A percentile compares a stretch with the other conserved stretches of the same genome.
These are phyloP conservation scores for Lasiodiplodia gonubiensis DNA, from an alignment of 2,329 filamentous ascomycete species.

Conservation along the genomic window DNA sequence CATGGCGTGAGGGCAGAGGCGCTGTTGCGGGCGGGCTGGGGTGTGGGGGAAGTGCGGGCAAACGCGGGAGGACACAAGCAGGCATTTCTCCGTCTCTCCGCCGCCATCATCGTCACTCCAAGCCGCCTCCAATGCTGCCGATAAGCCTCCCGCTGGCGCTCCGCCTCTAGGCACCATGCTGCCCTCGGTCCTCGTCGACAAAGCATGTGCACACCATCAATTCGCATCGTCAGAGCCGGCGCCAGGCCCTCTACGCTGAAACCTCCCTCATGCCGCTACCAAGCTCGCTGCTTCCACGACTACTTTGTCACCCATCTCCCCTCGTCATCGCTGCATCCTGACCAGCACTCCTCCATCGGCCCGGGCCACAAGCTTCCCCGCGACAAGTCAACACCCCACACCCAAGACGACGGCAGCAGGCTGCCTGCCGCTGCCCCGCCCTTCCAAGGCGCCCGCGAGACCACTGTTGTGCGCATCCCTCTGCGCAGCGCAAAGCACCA, in stretches of 20 bases:
- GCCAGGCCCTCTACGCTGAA: slow-evolving; percentile 30
- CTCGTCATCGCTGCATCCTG: slow-evolving; percentile 89
- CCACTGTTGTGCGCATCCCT: slow-evolving; percentile 94
- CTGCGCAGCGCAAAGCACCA: slow-evolving; percentile 94
- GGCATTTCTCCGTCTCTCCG: slow-evolving; percentile 23
- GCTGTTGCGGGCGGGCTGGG: slow-evolving; percentile 8
- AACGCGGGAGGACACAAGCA: slow-evolving; percentile 12
- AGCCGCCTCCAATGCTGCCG: slow-evolving; percentile 24
- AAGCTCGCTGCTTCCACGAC: slow-evolving; percentile 72
- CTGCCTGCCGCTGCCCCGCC: slow-evolving; percentile 43
- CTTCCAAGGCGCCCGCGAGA: slow-evolving; percentile 62
- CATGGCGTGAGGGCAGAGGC: slow-evolving; percentile 14
- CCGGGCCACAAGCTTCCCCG: slow-evolving; percentile 81
- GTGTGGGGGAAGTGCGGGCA: slow-evolving; percentile 10
- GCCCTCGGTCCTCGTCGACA: slow-evolving; percentile 17
- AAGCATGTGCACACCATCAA: slow-evolving; percentile 48
- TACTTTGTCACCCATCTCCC: slow-evolving; percentile 98
- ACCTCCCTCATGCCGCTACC: slow-evolving; percentile 9
- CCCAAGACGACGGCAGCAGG: slow-evolving; percentile 47
- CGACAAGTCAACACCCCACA: slow-evolving; percentile 80
- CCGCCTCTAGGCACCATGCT: slow-evolving; percentile 28
- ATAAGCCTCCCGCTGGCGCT: slow-evolving; percentile 25
- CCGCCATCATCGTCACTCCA: slow-evolving; percentile 22
- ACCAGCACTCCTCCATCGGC: slow-evolving; percentile 68
- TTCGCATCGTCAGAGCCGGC: slow-evolving; percentile 38